These are phyloP conservation scores for Magnolia sinica DNA, from an alignment of 164 flowering plant genomes.

Conservation along the genomic window DNA sequence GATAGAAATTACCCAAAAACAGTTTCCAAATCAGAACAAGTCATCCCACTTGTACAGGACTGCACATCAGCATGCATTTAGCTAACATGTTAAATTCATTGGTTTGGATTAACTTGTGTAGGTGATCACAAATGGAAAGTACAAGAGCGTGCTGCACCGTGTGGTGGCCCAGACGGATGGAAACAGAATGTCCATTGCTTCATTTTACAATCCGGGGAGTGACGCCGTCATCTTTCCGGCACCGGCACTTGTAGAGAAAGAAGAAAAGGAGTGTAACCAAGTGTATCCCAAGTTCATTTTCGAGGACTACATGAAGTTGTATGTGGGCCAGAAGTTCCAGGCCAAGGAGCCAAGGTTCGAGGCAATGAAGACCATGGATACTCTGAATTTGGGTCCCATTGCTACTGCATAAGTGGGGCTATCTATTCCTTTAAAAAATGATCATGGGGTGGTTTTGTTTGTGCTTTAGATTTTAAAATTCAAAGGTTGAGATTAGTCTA, in stretches of 20 bases:
- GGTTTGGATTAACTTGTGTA: slow-evolving; percentile 7
- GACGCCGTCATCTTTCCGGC: slow-evolving; percentile 85
- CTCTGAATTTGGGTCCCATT: slow-evolving; percentile 35
- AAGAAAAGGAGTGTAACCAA: slow-evolving; percentile 33
- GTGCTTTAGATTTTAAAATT: background rate
- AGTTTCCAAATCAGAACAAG: background rate
- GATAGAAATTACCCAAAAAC: background rate
- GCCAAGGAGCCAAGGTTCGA: slow-evolving; percentile 92
- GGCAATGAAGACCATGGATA: slow-evolving; percentile 60
- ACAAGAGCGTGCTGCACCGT: slow-evolving; percentile 86
- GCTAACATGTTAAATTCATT: no score
- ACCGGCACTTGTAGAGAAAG: slow-evolving; percentile 50
- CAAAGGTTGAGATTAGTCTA: background rate
- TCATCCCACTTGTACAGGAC: background rate
- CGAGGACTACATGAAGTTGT: slow-evolving; percentile 91
- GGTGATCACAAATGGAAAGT: slow-evolving; percentile 90
- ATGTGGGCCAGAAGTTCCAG: slow-evolving; percentile 68
- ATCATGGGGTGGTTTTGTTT: background rate
- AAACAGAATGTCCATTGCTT: slow-evolving; percentile 75
- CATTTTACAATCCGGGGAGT: slow-evolving; percentile 86
- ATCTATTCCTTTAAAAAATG: background rate
- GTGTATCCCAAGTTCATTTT: slow-evolving; percentile 80
- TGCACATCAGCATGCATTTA: no score
- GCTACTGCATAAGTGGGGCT: slow-evolving; percentile 23
- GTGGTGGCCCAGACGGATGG: slow-evolving; percentile 80